These are phyloP conservation scores for Westerdykella sp. DNA, from an alignment of 2,329 filamentous ascomycete species.

Conservation along the genomic window DNA sequence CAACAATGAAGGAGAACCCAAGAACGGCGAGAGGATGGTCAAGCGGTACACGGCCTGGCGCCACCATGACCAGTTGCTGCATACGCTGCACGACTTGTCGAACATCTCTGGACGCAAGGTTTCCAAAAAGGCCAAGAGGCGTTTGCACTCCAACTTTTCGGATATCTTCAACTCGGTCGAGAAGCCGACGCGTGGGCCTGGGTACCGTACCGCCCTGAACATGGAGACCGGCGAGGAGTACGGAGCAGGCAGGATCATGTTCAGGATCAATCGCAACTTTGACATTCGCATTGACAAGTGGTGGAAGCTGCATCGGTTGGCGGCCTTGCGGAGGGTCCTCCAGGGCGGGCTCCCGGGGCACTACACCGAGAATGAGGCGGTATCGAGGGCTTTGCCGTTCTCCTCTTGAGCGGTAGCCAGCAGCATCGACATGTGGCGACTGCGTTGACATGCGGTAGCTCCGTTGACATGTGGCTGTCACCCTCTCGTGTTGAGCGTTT, in stretches of 20 bases:
- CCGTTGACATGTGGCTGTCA: no score
- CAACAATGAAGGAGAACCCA: conserved; percentile 34
- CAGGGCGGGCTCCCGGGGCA: conserved; percentile 40
- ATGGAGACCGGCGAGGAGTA: conserved; percentile 54
- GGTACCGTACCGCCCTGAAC: conserved; percentile 59
- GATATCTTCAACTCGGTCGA: conserved; percentile 62
- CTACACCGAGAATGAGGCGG: conserved; percentile 34
- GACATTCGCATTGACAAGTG: conserved; percentile 62
- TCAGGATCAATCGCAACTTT: conserved; percentile 54
- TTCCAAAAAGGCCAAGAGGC: conserved; percentile 61
- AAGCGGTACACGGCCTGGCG: conserved; percentile 65
- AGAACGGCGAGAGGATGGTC: conserved; percentile 37
- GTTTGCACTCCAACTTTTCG: conserved; percentile 59
- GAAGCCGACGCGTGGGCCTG: conserved; percentile 59
- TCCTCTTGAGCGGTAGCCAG: conserved; percentile 18
- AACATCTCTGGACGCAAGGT: conserved; percentile 56
- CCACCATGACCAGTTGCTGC: conserved; percentile 55
- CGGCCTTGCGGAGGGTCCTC: conserved; percentile 55
- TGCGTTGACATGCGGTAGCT: no score
- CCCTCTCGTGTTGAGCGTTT: no score
- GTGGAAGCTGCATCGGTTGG: conserved; percentile 65
- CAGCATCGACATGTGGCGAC: no score
- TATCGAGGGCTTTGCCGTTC: conserved; percentile 28
- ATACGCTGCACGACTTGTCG: conserved; percentile 54
- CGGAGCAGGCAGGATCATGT: conserved; percentile 53